These are phyloP conservation scores for Talaromyces ruber DNA, from an alignment of 495 filamentous ascomycete species.

Conservation along the genomic window DNA sequence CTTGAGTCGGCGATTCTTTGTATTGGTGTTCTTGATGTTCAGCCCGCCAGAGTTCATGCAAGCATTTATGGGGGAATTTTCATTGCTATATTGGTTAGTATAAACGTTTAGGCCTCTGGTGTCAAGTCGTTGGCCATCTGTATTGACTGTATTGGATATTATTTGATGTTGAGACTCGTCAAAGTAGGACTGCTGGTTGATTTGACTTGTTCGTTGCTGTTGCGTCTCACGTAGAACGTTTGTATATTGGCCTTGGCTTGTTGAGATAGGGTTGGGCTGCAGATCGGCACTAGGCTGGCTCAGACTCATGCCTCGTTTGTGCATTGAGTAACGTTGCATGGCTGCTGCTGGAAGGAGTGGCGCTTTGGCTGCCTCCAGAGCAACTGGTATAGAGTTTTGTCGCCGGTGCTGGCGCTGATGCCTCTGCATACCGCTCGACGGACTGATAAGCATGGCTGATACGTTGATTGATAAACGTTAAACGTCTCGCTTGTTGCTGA, in stretches of 20 bases:
- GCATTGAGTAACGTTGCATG: constrained; percentile 42
- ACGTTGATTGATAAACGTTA: neutral
- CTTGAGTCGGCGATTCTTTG: constrained; percentile 13
- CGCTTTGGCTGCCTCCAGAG: constrained; percentile 60
- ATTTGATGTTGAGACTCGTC: constrained; percentile 16
- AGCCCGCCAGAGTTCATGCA: constrained; percentile 13
- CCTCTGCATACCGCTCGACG: constrained; percentile 53
- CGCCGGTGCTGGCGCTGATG: constrained; percentile 73
- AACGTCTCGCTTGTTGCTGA: neutral
- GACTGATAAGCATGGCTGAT: constrained; percentile 67
- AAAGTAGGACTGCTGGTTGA: constrained; percentile 34
- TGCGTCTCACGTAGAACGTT: constrained; percentile 64
- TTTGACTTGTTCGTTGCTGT: constrained; percentile 60
- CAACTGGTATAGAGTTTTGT: constrained; percentile 78
- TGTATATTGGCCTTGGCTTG: constrained; percentile 41
- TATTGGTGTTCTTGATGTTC: constrained; percentile 9
- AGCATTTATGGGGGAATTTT: constrained; percentile 12
- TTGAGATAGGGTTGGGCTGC: constrained; percentile 35
- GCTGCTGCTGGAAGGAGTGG: constrained; percentile 48
- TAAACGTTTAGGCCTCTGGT: constrained; percentile 30
- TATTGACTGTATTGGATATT: constrained; percentile 15
- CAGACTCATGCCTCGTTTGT: constrained; percentile 72
- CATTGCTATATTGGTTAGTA: constrained; percentile 10
- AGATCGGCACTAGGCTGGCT: constrained; percentile 53
- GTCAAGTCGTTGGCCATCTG: constrained; percentile 23